Percentiles rank a stretch among this genome's conserved stretches.
phyloP scores from a whole-genome alignment of 169 alveolate species.

The Eimeria praecox region DNA sequence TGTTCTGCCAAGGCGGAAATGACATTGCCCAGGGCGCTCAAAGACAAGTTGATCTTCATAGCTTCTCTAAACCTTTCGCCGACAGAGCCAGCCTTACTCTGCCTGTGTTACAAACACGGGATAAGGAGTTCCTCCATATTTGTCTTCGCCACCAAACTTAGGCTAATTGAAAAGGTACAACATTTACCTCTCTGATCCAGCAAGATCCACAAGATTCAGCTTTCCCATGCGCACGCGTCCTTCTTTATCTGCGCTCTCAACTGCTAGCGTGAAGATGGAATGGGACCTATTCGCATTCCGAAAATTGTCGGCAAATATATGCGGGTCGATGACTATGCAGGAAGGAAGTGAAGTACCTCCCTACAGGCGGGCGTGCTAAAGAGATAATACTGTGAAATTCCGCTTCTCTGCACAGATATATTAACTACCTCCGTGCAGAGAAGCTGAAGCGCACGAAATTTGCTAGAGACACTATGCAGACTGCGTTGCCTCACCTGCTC shows the following conservation, averaged over 20 bases:
- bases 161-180: background rate
- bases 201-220: conserved; percentile 95
- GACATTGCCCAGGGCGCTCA: conserved; percentile 96
- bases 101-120: conserved; percentile 55
- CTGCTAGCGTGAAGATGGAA: conserved; percentile 92
- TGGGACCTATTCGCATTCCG: conserved; percentile 87
- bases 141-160: background rate
- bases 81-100: conserved; percentile 82
- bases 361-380: background rate
- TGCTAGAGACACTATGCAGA: background rate
- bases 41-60: conserved; percentile 95
- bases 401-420: too few species aligned
- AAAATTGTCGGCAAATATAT: background rate
- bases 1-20: conserved; percentile 94
- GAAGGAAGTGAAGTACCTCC: background rate
- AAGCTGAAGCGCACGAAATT: background rate
- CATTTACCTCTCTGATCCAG: conserved; percentile 92
- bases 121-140: background rate
- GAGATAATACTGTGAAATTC: background rate
- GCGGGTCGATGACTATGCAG: background rate
- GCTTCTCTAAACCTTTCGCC: conserved; percentile 94
- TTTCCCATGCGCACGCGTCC: conserved; percentile 91
- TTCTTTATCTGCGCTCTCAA: conserved; percentile 87
- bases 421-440: background rate
- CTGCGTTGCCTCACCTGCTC: conserved; percentile 83